Evolutionary conservation across 495 filamentous ascomycete genomes (phyloP), one percentile per base, ranked within the genome.

Genomic region (Xanthoparmelia taractica): DNA sequence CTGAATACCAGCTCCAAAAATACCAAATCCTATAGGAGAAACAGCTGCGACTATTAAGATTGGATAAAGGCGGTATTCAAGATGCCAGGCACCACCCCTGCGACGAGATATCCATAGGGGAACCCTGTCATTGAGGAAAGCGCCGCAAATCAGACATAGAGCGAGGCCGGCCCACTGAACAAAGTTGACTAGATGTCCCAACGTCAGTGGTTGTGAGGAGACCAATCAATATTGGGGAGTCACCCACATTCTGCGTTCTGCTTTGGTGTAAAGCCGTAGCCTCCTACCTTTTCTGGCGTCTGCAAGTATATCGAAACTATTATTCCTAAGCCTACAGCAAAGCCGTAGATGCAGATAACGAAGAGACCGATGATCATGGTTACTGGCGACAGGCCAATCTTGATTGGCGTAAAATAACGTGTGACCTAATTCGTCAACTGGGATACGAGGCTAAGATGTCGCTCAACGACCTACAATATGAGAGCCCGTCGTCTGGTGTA

Each of bases 221-320:
- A 31, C 17, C 13, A 0, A 52, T 15, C 0, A 4, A 17, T 6
- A 4, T 15, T 31, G 27, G 2, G 3, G 17, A 10, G 12, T 15
- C 2, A 69, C 66, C 38, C 62, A 72, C 69, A 74, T 38, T 57
- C 57, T 10, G 79, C 80, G 38, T 78, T 82, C 59, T 80, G 73
- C 18, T 72, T 67, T 0, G 77, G 71, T 0, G 73, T 71, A 60
- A 81, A 82, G 25, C 78, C 79, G 66, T 82, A 82, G 17, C 79
- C 80, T n/a, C 78, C 78, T 3, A 58, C 67, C 15, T 68, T 67
- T 36, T 68, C 65, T 25, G 80, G 79, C 43, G 68, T 71, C 65
- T 81, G 75, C 5, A 83, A 71, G 70, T 73, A 82, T 5, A 73
- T 66, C 4, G 69, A 56, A 8, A 68, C 66, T 5, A 57, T 2